These are phyloP conservation scores for Raddia guianensis DNA, from an alignment of 176 grass and related monocot genomes.

Conservation along the genomic window DNA sequence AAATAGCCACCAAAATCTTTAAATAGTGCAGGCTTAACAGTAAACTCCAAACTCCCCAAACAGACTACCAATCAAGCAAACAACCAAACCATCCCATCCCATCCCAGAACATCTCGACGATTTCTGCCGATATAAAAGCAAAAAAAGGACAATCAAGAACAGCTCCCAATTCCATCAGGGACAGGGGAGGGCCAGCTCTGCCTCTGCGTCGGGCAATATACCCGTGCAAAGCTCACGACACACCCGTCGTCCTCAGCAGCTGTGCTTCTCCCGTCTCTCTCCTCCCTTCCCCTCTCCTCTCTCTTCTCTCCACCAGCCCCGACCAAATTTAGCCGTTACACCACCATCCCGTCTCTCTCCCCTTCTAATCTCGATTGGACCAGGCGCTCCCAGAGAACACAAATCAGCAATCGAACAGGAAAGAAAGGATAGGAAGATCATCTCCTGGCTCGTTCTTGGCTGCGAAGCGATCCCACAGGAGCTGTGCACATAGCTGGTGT, in stretches of 20 bases:
- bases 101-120: neutral
- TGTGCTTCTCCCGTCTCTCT: neutral
- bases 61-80: neutral
- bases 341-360: conserved; percentile 7
- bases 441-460: conserved; percentile 15
- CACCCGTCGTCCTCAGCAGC: conserved; percentile 5
- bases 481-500: neutral
- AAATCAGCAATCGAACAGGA: neutral
- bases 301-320: neutral
- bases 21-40: neutral
- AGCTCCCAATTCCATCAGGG: neutral
- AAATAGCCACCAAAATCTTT: neutral
- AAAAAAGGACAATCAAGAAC: neutral
- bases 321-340: conserved; percentile 68
- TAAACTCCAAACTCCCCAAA: neutral
- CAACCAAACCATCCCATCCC: neutral
- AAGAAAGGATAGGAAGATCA: conserved; percentile 24
- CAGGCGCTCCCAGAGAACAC: neutral
- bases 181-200: neutral
- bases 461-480: neutral
- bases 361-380: conserved; percentile 5
- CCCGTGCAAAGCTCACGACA: neutral
- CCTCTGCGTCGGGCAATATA: neutral
- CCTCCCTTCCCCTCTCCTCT: neutral
- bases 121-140: neutral